These are phyloP conservation scores for Aspergillus sp. DNA, from an alignment of 2,329 filamentous ascomycete genomes.

Conservation along the genomic window DNA sequence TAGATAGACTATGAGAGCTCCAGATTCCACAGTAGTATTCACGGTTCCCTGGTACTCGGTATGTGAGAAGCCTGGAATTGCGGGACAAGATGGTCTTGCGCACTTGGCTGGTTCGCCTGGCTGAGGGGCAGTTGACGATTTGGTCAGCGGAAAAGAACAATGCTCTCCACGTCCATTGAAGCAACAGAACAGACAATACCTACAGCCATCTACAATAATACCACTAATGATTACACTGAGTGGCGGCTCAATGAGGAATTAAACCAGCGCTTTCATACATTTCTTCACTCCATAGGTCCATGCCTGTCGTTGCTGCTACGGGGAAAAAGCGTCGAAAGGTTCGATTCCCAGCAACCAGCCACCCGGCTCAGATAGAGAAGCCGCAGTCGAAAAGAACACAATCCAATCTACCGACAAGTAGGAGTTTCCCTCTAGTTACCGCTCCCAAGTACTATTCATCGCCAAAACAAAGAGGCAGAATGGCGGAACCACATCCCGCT, in stretches of 20 bases:
- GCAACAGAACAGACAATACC: conserved; percentile 9
- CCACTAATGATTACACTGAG: not conserved
- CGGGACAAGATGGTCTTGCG: conserved; percentile 9
- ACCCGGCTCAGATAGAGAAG: conserved; percentile 20
- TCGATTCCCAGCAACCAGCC: conserved; percentile 35
- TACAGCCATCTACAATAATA: not conserved
- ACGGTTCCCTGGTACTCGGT: not conserved
- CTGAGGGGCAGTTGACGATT: conserved; percentile 7
- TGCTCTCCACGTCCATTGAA: conserved; percentile 7
- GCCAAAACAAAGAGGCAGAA: conserved; percentile 15
- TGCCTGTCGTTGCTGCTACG: conserved; percentile 33
- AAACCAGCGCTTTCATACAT: not conserved
- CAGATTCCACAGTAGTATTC: not conserved
- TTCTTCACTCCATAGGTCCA: conserved; percentile 14
- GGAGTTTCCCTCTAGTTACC: conserved; percentile 15
- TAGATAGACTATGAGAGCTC: not conserved
- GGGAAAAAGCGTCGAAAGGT: conserved; percentile 40
- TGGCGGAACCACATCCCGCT: conserved; percentile 26
- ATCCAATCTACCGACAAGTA: conserved; percentile 14
- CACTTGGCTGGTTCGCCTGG: conserved; percentile 15
- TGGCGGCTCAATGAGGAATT: not conserved
- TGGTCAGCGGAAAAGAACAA: conserved; percentile 16
- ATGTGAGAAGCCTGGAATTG: not conserved
- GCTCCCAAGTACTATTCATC: conserved; percentile 5
- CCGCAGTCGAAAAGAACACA: conserved; percentile 10